phyloP scores from a whole-genome alignment of 1,284 basidiomycete species.

The Ustilago curta region DNA sequence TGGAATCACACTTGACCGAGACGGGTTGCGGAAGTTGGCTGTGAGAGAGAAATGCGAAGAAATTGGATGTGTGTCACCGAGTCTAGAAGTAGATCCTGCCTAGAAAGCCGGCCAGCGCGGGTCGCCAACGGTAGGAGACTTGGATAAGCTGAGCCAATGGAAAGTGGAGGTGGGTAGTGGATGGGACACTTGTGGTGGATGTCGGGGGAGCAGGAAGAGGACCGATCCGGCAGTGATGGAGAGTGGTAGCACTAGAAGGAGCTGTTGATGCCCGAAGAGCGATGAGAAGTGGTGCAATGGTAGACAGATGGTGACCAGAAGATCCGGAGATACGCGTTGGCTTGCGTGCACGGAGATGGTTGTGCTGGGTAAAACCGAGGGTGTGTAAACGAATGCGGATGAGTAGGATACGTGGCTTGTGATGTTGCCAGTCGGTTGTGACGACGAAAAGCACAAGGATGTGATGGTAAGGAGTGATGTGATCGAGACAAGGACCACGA shows the following conservation, averaged over 20 bases:
- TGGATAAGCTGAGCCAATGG: not conserved
- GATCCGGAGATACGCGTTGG: conserved; percentile 16
- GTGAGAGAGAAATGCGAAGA: not conserved
- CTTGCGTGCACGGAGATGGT: not conserved
- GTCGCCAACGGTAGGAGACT: not conserved
- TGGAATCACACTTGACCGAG: conserved; percentile 1
- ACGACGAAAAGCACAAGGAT: not conserved
- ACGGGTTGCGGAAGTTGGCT: not conserved
- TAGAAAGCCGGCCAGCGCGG: not conserved
- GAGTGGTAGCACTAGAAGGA: not conserved
- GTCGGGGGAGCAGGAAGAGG: not conserved
- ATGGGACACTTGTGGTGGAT: not conserved
- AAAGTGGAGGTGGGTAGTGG: conserved; percentile 34
- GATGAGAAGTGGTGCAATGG: not conserved
- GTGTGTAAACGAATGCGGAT: not conserved
- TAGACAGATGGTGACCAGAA: not conserved
- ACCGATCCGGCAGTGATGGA: not conserved
- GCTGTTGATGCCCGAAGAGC: not conserved
- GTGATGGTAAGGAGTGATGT: not conserved
- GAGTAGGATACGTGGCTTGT: not conserved
- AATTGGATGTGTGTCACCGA: conserved; percentile 2
- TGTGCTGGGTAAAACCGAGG: not conserved
- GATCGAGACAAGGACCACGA: not conserved
- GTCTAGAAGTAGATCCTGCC: not conserved
- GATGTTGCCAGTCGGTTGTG: not conserved